phyloP scores from a whole-genome alignment of 2,329 filamentous ascomycete species.

The Colletotrichum sojae region DNA sequence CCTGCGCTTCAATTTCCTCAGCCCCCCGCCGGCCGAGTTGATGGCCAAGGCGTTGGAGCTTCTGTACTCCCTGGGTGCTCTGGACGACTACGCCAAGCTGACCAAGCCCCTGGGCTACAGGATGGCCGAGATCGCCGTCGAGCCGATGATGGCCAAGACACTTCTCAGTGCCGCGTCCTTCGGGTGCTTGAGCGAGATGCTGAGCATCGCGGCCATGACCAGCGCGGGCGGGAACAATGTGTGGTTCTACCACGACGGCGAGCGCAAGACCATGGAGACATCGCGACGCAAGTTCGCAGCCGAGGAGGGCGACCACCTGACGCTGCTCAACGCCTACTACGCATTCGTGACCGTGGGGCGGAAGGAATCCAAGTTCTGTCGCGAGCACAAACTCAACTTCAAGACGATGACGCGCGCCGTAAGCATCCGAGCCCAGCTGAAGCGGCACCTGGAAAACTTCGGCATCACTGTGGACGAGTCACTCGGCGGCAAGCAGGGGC shows the following conservation, averaged over 20 bases:
- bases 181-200: slow-evolving; percentile 85
- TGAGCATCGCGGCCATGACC: slow-evolving; percentile 95
- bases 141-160: slow-evolving; percentile 96
- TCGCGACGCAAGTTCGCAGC: slow-evolving; percentile 87
- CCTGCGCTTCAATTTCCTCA: slow-evolving; percentile 89
- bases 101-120: slow-evolving; percentile 88
- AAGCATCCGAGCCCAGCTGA: slow-evolving; percentile 88
- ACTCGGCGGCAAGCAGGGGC: slow-evolving; percentile 48
- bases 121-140: slow-evolving; percentile 94
- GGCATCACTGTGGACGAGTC: slow-evolving; percentile 79
- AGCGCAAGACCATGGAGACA: slow-evolving; percentile 81
- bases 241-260: slow-evolving; percentile 85
- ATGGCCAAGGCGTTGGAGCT: slow-evolving; percentile 90
- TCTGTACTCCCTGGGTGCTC: slow-evolving; percentile 86
- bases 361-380: slow-evolving; percentile 89
- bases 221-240: slow-evolving; percentile 84
- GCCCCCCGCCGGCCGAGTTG: slow-evolving; percentile 86
- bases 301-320: slow-evolving; percentile 94
- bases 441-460: slow-evolving; percentile 88
- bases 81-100: slow-evolving; percentile 92
- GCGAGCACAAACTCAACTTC: slow-evolving; percentile 89
- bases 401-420: slow-evolving; percentile 86
- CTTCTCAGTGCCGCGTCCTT: slow-evolving; percentile 83
- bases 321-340: slow-evolving; percentile 93
- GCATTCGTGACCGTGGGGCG: slow-evolving; percentile 87